Evolutionary conservation across 257 asterid genomes (phyloP), one percentile per base, ranked within the genome.

Genomic region (Solanum chaucha): DNA sequence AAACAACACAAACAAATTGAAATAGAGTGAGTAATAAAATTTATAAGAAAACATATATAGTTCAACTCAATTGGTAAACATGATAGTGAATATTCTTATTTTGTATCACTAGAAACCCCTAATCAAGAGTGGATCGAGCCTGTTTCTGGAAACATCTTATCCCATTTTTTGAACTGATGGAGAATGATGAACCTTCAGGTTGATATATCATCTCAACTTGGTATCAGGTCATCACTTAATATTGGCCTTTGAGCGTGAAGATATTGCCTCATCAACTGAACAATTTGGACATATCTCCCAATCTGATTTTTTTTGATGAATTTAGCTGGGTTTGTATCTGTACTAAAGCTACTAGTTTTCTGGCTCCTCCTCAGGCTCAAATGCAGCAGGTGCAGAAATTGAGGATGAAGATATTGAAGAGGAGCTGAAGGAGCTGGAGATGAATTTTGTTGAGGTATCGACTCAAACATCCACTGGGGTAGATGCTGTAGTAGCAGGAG

Each of bases 331-430:
- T 36, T 36, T 80, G 85, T 80, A 44, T 78, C 55, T 15, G 12
- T 86, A 75, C 87, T 46, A 80, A 80, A 78, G 22, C 40, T 46
- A 30, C 65, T 28, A 41, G 38, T 77, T 87, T 75, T 65, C 19
- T 86, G 73, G 75, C 46, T 32, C 78, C 88, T 88, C 64, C 41
- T 86, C 90, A 94, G 98, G 88, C 77, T 77, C 91, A 86, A 85
- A 86, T 72, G 73, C 91, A 30, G 89, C 90, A 64, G 72, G 61
- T 87, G 88, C 89, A 70, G 93, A 86, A 68, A 86, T 88, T 65
- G 91, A 90, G 64, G 99, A 95, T 77, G 97, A 93, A 87, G 98
- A 93, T 86, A 55, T 95, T 35, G 98, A 94, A 91, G 93, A 91
- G 83, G 99, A 96, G 91, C 90, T 95, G 46, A 88, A 85, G 75